These are phyloP conservation scores for Pseudocercospora fijiensis DNA, from an alignment of 2,329 filamentous ascomycete genomes.

Conservation along the genomic window DNA sequence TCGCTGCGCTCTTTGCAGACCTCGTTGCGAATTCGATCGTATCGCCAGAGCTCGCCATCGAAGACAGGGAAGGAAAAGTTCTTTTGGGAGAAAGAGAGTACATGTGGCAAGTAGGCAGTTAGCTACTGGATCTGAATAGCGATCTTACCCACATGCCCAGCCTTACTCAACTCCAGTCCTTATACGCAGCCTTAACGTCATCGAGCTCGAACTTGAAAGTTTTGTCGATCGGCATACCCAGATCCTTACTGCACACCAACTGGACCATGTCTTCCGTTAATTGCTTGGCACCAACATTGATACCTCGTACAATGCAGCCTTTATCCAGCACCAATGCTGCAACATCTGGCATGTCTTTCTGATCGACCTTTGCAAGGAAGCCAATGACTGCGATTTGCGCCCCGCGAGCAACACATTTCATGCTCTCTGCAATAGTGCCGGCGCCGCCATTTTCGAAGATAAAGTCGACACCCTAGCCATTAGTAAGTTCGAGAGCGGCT, in stretches of 20 bases:
- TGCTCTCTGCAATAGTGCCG: constrained; percentile 19
- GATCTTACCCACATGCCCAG: constrained; percentile 38
- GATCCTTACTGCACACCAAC: constrained; percentile 41
- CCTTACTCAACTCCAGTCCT: constrained; percentile 29
- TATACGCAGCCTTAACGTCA: constrained; percentile 35
- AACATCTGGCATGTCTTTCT: constrained; percentile 24
- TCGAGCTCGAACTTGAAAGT: constrained; percentile 40
- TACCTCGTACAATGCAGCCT: constrained; percentile 15
- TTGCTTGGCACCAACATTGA: constrained; percentile 43
- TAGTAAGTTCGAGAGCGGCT: constrained; percentile 51
- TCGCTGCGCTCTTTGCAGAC: too few species aligned
- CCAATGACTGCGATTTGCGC: constrained; percentile 29
- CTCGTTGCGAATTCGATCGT: too few species aligned
- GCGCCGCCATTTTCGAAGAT: constrained; percentile 50
- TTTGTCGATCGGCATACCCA: constrained; percentile 39
- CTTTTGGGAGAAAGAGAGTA: background rate
- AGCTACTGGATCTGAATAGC: constrained; percentile 22
- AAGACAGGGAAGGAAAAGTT: too few species aligned
- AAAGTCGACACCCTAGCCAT: constrained; percentile 44
- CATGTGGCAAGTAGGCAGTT: background rate
- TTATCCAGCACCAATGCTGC: constrained; percentile 16
- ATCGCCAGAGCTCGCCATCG: background rate
- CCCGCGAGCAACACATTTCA: constrained; percentile 33
- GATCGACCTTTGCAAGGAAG: constrained; percentile 14
- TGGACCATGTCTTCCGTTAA: constrained; percentile 43